Evolutionary conservation across 1,284 basidiomycete genomes (phyloP), one percentile per base, ranked within the genome.

Genomic region (Psilocybe mexicana): DNA sequence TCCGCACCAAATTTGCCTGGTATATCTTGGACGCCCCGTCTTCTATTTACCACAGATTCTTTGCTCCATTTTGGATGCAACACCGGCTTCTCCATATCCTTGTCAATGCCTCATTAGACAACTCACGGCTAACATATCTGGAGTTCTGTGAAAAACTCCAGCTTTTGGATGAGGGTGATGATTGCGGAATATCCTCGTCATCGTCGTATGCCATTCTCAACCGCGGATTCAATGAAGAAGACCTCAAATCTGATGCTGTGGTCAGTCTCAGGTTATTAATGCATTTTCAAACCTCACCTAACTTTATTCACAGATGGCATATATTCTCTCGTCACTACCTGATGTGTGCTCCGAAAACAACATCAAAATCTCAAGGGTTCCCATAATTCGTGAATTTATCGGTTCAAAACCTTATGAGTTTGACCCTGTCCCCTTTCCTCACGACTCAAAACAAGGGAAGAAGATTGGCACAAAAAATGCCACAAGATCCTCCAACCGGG

Each of bases 11-110:
- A 55, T 67, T 54, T 66, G 84, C 86, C 0, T 88, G 86, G 86
- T 88, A 89, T 62, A 85, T 88, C 56, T 72, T 88, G 2, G 74
- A 76, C 10, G 57, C 60, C 2, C 85, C 86, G 0, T 76, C 80
- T 0, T 46, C 54, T 1, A 26, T 57, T 1, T 88, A 88, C 62
- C 57, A 54, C 2, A 67, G 72, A 0, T 76, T 76, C 55, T 86
- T 77, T 62, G 53, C 57, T 1, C 54, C 67, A 0, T 82, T 84
- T 53, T 84, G 80, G 76, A 68, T 76, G 11, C 71, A 73, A 44
- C 83, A 85, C 60, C 73, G 74, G 0, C 49, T 84, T 11, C 69
- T 81, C 1, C 79, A 86, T 62, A 65, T 79, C 5, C 57, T 84
- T 1, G 66, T 84, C 25, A 69, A 70, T 1, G 67, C 66, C 1